Evolutionary conservation across 106 monocot species (phyloP), one percentile per base, ranked within the genome.

Genomic region (Allium fistulosum): DNA sequence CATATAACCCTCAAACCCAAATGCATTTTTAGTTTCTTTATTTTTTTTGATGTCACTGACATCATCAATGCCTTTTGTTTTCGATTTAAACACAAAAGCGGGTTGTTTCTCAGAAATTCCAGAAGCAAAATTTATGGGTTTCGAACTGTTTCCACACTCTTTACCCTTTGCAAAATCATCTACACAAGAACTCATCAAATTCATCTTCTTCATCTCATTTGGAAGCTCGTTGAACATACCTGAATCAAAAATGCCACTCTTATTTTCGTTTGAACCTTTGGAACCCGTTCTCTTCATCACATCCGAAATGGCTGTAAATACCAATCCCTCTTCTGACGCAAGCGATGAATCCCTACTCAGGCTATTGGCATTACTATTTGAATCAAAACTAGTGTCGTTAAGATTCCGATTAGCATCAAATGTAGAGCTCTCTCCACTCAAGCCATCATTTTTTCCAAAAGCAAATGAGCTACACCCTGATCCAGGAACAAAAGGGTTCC

Each of bases 401-500:
- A 37, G 5, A 37, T 37, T 37, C 71, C 51, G 62, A 62, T 62
- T 28, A 61, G 27, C 48, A 59, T 49, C 61, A 66, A 67, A 59
- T 17, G 57, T 53, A 26, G 66, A 71, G 14, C 26, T 6, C 50
- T n/a, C 62, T 61, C 53, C 48, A 48, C 50, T 46, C 46, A 65
- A 72, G 56, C 53, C 53, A 63, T 26, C 51, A 62, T 18, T 62
- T 45, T 18, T 57, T 14, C 53, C 14, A 58, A 52, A 4, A 48
- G 28, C 49, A 60, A 14, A 57, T 46, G 71, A 17, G 52, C 68
- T 48, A 62, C 10, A 9, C 55, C 79, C 63, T n/a, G 7, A 56
- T 4, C 68, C 76, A 0, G 70, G 18, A 8, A 11, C 65, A 10
- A 79, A 75, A 6, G 79, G 82, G 8, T 61, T 69, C 79, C 71